Evolutionary conservation across 495 filamentous ascomycete species (phyloP), one percentile per base, ranked within the genome.

Genomic region (Lophiostoma macrostomum): DNA sequence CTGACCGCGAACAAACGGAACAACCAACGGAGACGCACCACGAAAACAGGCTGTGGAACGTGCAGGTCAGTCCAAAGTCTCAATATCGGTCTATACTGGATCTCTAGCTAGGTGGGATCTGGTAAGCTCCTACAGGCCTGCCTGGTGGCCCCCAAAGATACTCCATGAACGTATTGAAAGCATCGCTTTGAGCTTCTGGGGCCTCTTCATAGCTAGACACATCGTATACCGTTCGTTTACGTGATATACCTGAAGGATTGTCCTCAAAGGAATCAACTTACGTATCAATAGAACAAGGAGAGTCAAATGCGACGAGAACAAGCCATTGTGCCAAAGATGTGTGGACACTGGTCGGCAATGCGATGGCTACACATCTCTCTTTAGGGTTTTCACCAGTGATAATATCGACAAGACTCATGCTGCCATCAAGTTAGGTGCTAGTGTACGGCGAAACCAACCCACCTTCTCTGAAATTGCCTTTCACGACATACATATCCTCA

Each of bases 321-420:
- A 67, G 57, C 64, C 64, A 37, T 70, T 55, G 48, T 69, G 59
- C 52, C 53, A 64, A 56, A 63, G 44, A 53, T 66, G 67, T 65
- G 31, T 48, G 29, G 25, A 30, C 32, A 60, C 56, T 41, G 56
- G 56, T 41, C 56, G 56, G 34, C 54, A 29, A 40, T 60, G 56
- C 56, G 56, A 60, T 38, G 56, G 56, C 50, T 61, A 68, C 64
- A 64, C 65, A 30, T 68, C 66, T 47, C 66, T 59, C 41, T 67
- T 67, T 58, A 66, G 58, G 43, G 14, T 52, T 34, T 55, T 46
- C 23, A 55, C 51, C 31, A 30, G 29, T 39, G 30, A 55, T 46
- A 16, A 31, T 20, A 51, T 51, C 40, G 59, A 47, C 27, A 59
- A 56, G n/a, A 53, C 58, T 56, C 38, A 43, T 60, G 44, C 59